Conservation (phyloP, 768 basidiomycete species). For the Mycena pura region DNA sequence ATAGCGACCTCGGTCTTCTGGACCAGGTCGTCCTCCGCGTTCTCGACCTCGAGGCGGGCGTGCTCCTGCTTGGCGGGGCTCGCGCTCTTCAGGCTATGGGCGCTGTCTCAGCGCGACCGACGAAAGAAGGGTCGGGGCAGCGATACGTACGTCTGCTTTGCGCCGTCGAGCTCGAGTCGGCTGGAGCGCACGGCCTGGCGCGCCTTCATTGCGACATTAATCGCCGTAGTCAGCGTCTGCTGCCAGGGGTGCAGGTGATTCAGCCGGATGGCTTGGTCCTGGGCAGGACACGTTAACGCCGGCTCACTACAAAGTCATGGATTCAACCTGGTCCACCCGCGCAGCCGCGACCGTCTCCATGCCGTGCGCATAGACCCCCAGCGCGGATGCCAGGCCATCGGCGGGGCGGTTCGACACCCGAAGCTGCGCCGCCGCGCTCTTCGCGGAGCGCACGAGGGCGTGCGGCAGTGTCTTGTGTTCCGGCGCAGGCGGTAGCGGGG, state of each 20-base stretch:
- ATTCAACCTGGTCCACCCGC: conserved; percentile 64
- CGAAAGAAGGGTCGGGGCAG: background rate
- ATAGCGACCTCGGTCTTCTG: conserved; percentile 98
- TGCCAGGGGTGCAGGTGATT: conserved; percentile 87
- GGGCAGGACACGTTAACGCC: background rate
- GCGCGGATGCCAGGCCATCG: conserved; percentile 77
- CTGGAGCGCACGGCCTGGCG: conserved; percentile 81
- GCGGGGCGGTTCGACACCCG: conserved; percentile 47
- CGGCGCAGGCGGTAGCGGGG: conserved; percentile 59
- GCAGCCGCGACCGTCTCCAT: conserved; percentile 86
- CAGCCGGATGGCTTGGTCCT: conserved; percentile 68
- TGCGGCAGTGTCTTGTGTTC: conserved; percentile 98
- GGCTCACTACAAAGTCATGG: background rate
- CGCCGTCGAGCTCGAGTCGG: conserved; percentile 88
- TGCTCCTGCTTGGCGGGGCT: conserved; percentile 85
- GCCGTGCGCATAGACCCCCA: conserved; percentile 77
- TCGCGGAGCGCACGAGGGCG: conserved; percentile 84
- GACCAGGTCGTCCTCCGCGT: conserved; percentile 94
- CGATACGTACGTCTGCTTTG: conserved; percentile 77
- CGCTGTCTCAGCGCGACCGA: background rate
- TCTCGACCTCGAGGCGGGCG: conserved; percentile 89
- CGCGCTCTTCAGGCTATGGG: conserved; percentile 78
- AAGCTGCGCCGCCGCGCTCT: conserved; percentile 59
- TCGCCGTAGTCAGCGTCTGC: conserved; percentile 81
- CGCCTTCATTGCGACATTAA: conserved; percentile 92